Conservation (phyloP, 441 rosid species). For the Dalechampia spathulata region DNA sequence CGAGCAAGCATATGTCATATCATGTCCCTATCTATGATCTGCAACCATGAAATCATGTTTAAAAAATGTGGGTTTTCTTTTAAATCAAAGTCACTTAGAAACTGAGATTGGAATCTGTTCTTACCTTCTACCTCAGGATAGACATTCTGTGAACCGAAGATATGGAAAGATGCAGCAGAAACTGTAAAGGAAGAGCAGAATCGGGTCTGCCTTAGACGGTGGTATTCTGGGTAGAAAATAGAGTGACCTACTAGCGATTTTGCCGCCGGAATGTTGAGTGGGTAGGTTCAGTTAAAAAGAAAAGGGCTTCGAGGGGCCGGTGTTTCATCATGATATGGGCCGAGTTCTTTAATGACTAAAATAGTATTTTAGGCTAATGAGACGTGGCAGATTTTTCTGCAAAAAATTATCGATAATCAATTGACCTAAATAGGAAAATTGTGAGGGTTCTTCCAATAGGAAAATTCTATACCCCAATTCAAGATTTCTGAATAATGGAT, state of each 20-base stretch:
- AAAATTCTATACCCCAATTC: too few relatives aligned
- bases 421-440: too few relatives aligned
- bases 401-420: too few relatives aligned
- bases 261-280: neutral
- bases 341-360: too few relatives aligned
- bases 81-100: neutral
- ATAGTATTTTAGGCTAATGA: too few relatives aligned
- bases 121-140: neutral
- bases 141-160: neutral
- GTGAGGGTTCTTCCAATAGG: too few relatives aligned
- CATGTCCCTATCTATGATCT: neutral
- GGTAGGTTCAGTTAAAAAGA: too few relatives aligned
- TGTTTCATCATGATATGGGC: too few relatives aligned
- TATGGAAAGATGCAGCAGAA: neutral
- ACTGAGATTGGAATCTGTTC: neutral
- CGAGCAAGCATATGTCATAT: neutral
- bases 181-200: neutral
- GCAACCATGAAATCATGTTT: neutral
- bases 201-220: neutral
- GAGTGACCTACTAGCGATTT: neutral
- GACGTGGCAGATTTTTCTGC: too few relatives aligned
- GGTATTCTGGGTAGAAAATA: neutral
- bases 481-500: conserved; percentile 17
- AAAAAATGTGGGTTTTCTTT: neutral
- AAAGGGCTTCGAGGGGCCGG: too few relatives aligned